These are phyloP conservation scores for Ensete glaucum DNA, from an alignment of 176 grass and related monocot species.

Conservation along the genomic window DNA sequence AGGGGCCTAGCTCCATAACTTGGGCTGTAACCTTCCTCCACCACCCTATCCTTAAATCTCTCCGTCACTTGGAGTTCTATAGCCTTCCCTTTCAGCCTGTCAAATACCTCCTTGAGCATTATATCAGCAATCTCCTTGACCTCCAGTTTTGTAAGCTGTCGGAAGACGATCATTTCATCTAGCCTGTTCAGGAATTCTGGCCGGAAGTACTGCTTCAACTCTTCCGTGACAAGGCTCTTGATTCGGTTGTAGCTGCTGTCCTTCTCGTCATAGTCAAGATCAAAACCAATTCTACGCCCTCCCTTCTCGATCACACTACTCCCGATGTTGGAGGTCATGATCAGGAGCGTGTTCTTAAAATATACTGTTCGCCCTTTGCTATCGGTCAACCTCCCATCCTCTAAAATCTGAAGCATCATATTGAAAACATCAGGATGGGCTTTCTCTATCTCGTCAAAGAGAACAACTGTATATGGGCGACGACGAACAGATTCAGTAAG, in stretches of 20 bases:
- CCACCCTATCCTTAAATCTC: slow-evolving; percentile 73
- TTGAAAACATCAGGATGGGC: slow-evolving; percentile 99
- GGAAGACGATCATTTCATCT: slow-evolving; percentile 96
- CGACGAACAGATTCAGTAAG: slow-evolving; percentile 82
- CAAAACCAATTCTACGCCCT: slow-evolving; percentile 77
- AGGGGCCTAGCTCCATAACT: slow-evolving; percentile 81
- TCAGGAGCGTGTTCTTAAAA: slow-evolving; percentile 84
- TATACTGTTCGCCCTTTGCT: slow-evolving; percentile 85
- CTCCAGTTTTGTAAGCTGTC: slow-evolving; percentile 85
- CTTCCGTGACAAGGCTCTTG: slow-evolving; percentile 85
- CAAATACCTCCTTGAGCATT: slow-evolving; percentile 90
- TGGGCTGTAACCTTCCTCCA: slow-evolving; percentile 85
- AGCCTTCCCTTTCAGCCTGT: slow-evolving; percentile 72
- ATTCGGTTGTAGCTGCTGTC: slow-evolving; percentile 90
- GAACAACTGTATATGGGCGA: slow-evolving; percentile 76
- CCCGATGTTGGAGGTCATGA: slow-evolving; percentile 89
- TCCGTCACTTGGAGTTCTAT: slow-evolving; percentile 83
- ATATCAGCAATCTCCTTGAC: slow-evolving; percentile 96
- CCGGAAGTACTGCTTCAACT: slow-evolving; percentile 90
- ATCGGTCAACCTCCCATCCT: slow-evolving; percentile 87
- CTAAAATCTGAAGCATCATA: slow-evolving; percentile 98
- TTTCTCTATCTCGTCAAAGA: slow-evolving; percentile 96
- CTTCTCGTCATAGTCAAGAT: slow-evolving; percentile 80
- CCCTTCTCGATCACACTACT: slow-evolving; percentile 96
- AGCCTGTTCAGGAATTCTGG: slow-evolving; percentile 89